Conservation (phyloP, 441 rosid genomes). For the Aleurites moluccanus region DNA sequence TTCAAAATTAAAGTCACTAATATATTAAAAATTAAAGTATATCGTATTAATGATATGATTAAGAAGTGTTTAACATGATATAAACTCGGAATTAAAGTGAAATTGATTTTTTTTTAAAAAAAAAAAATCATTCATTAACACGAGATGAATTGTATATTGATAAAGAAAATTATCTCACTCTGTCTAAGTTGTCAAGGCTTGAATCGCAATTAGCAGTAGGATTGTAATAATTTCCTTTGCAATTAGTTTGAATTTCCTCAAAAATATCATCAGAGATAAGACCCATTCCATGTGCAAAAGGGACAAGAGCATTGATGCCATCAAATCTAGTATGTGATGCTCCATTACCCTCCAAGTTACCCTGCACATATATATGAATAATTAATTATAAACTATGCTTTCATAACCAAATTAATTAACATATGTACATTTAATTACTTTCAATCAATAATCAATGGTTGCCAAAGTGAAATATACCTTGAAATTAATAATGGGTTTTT, state of each 20-base stretch:
- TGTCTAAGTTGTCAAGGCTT: conserved; percentile 26
- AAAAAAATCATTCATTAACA: too few relatives aligned
- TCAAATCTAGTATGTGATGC: conserved; percentile 31
- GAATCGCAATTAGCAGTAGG: conserved; percentile 14
- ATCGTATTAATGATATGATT: too few relatives aligned
- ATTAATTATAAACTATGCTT: too few relatives aligned
- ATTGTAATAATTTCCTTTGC: conserved; percentile 34
- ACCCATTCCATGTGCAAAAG: conserved; percentile 57
- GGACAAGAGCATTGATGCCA: conserved; percentile 36
- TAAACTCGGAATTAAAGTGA: too few relatives aligned
- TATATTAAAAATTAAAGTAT: too few relatives aligned
- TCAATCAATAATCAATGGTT: too few relatives aligned
- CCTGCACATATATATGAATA: conserved; percentile 28
- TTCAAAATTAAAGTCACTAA: too few relatives aligned
- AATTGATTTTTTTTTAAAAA: too few relatives aligned
- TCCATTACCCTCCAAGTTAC: conserved; percentile 57
- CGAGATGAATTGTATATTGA: background rate
- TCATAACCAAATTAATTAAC: too few relatives aligned
- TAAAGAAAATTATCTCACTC: conserved; percentile 25
- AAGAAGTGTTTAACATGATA: too few relatives aligned
- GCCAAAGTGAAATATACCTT: conserved; percentile 34
- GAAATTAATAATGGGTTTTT: conserved; percentile 48
- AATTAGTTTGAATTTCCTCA: conserved; percentile 37
- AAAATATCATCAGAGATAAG: conserved; percentile 49
- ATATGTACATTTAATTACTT: too few relatives aligned